Evolutionary conservation across 2,329 filamentous ascomycete genomes (phyloP).

Genomic region (Botryotinia globosa): DNA sequence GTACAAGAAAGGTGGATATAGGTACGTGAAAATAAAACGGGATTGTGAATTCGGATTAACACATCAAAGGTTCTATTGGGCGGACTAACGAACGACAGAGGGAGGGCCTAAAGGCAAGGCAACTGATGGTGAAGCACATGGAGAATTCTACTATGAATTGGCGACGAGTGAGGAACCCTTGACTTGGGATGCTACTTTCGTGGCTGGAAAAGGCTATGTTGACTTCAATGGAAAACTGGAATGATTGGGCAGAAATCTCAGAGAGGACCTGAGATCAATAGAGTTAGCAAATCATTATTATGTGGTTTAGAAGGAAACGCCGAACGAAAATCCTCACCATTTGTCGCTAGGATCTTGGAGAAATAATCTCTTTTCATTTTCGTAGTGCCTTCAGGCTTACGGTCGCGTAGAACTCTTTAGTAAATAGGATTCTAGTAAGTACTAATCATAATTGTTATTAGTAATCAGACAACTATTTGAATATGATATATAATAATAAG

Average conservation of each 20-base stretch:
- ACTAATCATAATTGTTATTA: background rate
- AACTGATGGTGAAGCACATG: constrained; percentile 45
- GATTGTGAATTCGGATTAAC: background rate
- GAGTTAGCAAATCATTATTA: background rate
- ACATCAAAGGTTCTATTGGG: constrained; percentile 47
- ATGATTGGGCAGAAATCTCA: background rate
- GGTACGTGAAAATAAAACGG: constrained; percentile 32
- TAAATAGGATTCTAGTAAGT: background rate
- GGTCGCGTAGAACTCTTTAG: background rate
- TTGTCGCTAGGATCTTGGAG: too few relatives aligned
- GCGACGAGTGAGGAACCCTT: constrained; percentile 42
- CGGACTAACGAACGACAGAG: constrained; percentile 47
- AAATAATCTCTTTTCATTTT: background rate
- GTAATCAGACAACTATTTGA: background rate
- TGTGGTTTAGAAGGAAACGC: background rate
- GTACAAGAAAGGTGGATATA: constrained; percentile 40
- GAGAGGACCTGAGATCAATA: background rate
- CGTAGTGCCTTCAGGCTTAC: background rate
- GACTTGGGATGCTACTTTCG: constrained; percentile 47
- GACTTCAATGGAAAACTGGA: constrained; percentile 22
- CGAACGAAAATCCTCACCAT: background rate
- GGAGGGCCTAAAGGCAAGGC: constrained; percentile 36
- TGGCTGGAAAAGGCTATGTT: constrained; percentile 38
- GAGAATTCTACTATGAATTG: constrained; percentile 42
- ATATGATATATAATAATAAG: background rate